Conservation (phyloP, 352 stramenopile species). For the Pythium brachiatum region DNA sequence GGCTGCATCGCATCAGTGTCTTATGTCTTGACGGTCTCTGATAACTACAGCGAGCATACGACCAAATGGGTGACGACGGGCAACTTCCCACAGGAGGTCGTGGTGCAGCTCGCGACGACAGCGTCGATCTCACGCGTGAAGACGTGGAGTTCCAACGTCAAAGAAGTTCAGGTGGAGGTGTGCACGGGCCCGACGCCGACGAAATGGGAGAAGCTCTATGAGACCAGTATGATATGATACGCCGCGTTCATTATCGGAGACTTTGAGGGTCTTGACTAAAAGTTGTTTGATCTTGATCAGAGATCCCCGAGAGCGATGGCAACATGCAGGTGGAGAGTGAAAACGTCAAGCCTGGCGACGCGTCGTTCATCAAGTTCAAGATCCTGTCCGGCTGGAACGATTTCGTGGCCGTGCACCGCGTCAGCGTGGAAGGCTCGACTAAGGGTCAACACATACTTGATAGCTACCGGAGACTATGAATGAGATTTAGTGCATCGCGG, state of each 20-base stretch:
- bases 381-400: conserved; percentile 82
- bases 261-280: too few species aligned
- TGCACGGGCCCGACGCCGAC: conserved; percentile 64
- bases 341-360: conserved; percentile 63
- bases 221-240: conserved; percentile 50
- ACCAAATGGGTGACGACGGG: conserved; percentile 85
- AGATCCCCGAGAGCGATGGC: conserved; percentile 76
- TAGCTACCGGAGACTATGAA: neutral
- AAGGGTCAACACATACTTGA: too few species aligned
- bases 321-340: conserved; percentile 81
- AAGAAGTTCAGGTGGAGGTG: conserved; percentile 67
- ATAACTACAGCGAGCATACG: conserved; percentile 48
- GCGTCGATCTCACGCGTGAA: conserved; percentile 77
- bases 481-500: neutral
- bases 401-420: conserved; percentile 71
- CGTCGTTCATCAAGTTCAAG: conserved; percentile 83
- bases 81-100: conserved; percentile 77
- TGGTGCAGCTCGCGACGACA: conserved; percentile 75
- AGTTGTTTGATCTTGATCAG: conserved; percentile 24
- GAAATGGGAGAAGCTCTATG: conserved; percentile 82
- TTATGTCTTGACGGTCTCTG: neutral
- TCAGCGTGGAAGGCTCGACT: conserved; percentile 80
- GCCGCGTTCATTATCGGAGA: neutral
- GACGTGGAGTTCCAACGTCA: conserved; percentile 75
- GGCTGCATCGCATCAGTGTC: too few species aligned